Conservation (phyloP, 73 alveolate genomes). For the Paramecium caudatum region DNA sequence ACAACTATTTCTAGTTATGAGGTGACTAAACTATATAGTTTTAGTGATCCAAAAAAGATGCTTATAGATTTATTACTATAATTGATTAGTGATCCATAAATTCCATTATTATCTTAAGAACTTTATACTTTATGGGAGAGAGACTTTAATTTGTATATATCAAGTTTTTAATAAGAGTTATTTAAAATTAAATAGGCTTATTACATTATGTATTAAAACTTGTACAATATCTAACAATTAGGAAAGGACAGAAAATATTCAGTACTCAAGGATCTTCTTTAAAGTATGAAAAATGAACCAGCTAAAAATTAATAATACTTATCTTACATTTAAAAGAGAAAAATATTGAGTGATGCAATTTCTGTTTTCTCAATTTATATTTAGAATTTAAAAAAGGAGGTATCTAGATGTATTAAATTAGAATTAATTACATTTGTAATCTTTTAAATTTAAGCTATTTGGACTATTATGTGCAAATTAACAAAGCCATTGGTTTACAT, state of each 20-base stretch:
- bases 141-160: neutral
- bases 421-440: neutral
- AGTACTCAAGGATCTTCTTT: neutral
- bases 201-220: neutral
- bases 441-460: conserved; percentile 1
- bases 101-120: conserved; percentile 32
- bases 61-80: neutral
- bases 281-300: neutral
- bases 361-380: neutral
- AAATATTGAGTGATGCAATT: conserved; percentile 14
- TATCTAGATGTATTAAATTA: neutral
- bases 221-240: neutral
- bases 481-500: neutral
- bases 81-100: neutral
- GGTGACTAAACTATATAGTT: conserved; percentile 18
- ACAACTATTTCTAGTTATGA: neutral
- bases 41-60: conserved; percentile 52
- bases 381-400: neutral
- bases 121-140: neutral
- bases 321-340: neutral
- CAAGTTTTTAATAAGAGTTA: neutral
- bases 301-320: neutral
- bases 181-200: conserved; percentile 12
- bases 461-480: conserved; percentile 20
- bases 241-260: neutral